These are phyloP conservation scores for Aspergillus sp. DNA, from an alignment of 2,329 filamentous ascomycete genomes.

Conservation along the genomic window DNA sequence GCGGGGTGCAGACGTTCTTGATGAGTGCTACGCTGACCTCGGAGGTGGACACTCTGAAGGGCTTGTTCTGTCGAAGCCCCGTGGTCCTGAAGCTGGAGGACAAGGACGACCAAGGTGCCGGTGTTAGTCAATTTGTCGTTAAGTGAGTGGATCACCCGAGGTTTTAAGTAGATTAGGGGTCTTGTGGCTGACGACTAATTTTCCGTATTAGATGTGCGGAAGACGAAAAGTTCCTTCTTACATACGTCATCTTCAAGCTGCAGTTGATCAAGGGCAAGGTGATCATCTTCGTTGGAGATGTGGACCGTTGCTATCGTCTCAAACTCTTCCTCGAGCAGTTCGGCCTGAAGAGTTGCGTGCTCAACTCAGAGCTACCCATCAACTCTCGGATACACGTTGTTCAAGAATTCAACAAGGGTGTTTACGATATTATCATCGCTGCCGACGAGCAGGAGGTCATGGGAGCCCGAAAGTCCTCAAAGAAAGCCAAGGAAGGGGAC, in stretches of 20 bases:
- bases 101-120: constrained; percentile 71
- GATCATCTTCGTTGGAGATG: constrained; percentile 79
- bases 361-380: constrained; percentile 92
- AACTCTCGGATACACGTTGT: constrained; percentile 93
- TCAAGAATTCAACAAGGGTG: constrained; percentile 92
- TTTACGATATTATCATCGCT: constrained; percentile 98
- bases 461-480: constrained; percentile 49
- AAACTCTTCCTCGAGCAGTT: constrained; percentile 98
- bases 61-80: constrained; percentile 80
- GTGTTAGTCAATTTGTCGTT: constrained; percentile 83
- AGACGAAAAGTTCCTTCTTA: constrained; percentile 92
- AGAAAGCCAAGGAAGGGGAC: constrained; percentile 29
- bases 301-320: constrained; percentile 85
- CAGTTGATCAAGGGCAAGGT: constrained; percentile 92
- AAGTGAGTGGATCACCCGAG: constrained; percentile 51
- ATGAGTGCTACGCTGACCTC: constrained; percentile 91
- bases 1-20: constrained; percentile 83
- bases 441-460: constrained; percentile 87
- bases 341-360: constrained; percentile 84
- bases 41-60: constrained; percentile 82
- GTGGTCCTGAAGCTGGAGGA: constrained; percentile 80
- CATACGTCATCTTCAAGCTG: constrained; percentile 93
- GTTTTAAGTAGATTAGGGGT: constrained; percentile 8
- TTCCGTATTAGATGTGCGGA: constrained; percentile 68
- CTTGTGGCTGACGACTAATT: constrained; percentile 13